A percentile compares a stretch with the other conserved stretches of the same genome.
phyloP scores from a whole-genome alignment of 768 basidiomycete genomes.

The Suillus weaverae region DNA sequence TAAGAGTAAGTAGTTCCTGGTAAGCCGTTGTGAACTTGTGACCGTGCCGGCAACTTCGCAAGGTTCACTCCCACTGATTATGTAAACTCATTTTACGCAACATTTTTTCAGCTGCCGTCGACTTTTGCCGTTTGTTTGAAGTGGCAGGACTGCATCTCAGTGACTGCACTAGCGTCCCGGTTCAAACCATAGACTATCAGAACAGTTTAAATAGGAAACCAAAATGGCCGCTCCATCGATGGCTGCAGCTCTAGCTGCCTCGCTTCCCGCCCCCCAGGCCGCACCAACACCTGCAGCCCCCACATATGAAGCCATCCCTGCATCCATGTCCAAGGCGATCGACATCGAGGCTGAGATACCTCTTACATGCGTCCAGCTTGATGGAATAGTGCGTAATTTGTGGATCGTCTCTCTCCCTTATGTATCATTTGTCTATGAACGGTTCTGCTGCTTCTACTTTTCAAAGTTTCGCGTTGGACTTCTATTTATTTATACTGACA shows the following conservation, averaged over 20 bases:
- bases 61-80: background rate
- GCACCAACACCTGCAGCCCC: conserved; percentile 63
- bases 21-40: too few relatives aligned
- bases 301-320: conserved; percentile 83
- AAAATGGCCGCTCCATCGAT: conserved; percentile 77
- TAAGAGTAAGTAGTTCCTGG: too few relatives aligned
- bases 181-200: background rate
- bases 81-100: background rate
- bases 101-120: background rate
- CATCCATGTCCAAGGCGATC: conserved; percentile 89
- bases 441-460: conserved; percentile 2
- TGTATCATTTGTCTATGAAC: background rate
- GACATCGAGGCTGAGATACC: conserved; percentile 92
- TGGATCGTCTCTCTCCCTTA: conserved; percentile 9
- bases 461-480: background rate
- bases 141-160: background rate
- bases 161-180: background rate
- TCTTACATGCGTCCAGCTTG: conserved; percentile 76
- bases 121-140: background rate
- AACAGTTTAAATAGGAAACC: background rate
- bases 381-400: conserved; percentile 69
- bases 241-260: conserved; percentile 90
- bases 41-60: too few relatives aligned
- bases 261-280: conserved; percentile 61
- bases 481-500: conserved; percentile 16